These are phyloP conservation scores for Acacia pycnantha DNA, from an alignment of 331 rosid species.

Conservation along the genomic window DNA sequence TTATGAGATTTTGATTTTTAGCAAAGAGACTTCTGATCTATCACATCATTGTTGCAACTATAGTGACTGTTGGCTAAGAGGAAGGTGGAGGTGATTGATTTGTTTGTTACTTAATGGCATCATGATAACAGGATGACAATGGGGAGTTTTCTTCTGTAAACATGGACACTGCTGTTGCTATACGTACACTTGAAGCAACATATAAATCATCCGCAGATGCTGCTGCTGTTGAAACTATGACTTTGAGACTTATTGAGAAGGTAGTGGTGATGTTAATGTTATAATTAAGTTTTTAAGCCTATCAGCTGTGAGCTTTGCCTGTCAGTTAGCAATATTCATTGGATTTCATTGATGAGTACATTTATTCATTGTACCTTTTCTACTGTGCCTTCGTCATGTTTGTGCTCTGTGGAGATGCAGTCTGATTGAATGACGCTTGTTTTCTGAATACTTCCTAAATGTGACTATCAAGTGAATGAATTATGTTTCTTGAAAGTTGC, in stretches of 20 bases:
- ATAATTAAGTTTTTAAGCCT: neutral
- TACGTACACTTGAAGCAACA: conserved; percentile 96
- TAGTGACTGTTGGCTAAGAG: neutral
- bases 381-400: neutral
- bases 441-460: neutral
- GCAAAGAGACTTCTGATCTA: too few relatives aligned
- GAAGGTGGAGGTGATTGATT: neutral
- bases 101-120: conserved; percentile 22
- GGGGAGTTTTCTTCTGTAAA: conserved; percentile 94
- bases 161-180: conserved; percentile 99
- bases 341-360: neutral
- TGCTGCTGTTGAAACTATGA: conserved; percentile 87
- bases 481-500: neutral
- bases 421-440: neutral
- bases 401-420: neutral
- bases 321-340: neutral
- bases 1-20: neutral
- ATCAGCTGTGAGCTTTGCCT: neutral
- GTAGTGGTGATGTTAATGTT: conserved; percentile 16
- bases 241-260: conserved; percentile 18
- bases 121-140: conserved; percentile 75
- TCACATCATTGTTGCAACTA: neutral
- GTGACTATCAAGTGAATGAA: neutral
- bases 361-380: neutral
- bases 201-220: conserved; percentile 95